Conservation (phyloP, 768 basidiomycete species). For the Kockovaella imperatae region DNA sequence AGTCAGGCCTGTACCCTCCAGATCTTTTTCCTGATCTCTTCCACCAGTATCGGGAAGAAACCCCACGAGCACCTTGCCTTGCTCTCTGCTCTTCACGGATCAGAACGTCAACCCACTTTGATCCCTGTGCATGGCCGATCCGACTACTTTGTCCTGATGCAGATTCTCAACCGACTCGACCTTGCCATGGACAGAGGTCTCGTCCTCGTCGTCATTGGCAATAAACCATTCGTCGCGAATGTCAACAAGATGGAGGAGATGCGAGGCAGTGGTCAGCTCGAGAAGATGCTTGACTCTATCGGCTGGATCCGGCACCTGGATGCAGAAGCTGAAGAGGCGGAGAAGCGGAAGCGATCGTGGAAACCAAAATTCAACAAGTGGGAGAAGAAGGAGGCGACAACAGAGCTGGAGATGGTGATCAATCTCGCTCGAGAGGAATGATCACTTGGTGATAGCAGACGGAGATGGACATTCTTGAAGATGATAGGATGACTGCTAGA, state of each 20-base stretch:
- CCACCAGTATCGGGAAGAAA: no score
- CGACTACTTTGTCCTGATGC: slow-evolving; percentile 1
- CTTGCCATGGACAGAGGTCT: slow-evolving; percentile 1
- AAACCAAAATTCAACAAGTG: neutral
- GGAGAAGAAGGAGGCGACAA: neutral
- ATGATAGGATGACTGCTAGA: no score
- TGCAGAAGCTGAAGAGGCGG: neutral
- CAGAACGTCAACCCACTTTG: neutral
- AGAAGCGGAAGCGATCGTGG: neutral
- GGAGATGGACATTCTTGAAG: no score
- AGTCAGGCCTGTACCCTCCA: slow-evolving; percentile 4
- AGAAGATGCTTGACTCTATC: slow-evolving; percentile 1
- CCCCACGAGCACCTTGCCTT: neutral
- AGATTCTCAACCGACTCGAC: neutral
- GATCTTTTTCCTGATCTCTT: no score
- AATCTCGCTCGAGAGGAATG: no score
- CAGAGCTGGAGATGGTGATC: neutral
- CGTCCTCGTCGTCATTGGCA: slow-evolving; percentile 7
- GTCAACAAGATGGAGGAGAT: neutral
- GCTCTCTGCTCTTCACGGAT: neutral
- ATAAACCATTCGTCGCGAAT: neutral
- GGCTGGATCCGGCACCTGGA: slow-evolving; percentile 14
- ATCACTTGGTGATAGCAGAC: neutral
- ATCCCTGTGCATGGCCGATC: slow-evolving; percentile 3
- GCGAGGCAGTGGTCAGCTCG: neutral